phyloP scores from a whole-genome alignment of 441 rosid genomes.

The Brassica balearica region DNA sequence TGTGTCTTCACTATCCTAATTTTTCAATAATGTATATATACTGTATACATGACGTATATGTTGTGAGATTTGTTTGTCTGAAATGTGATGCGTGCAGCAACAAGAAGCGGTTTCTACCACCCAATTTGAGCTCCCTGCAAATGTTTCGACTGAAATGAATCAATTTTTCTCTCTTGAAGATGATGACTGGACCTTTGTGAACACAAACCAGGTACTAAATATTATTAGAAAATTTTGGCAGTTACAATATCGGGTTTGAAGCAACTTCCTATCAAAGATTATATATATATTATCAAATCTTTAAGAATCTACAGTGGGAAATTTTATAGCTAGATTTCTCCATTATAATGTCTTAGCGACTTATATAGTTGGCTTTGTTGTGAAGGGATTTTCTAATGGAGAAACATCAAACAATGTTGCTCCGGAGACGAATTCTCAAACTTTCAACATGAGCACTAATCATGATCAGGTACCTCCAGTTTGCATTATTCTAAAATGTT shows the following conservation, averaged over 20 bases:
- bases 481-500: constrained; percentile 1
- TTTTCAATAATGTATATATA: not conserved
- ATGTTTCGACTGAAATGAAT: constrained; percentile 19
- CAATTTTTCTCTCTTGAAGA: constrained; percentile 20
- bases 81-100: constrained; percentile 10
- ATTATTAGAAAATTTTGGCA: not conserved
- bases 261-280: not conserved
- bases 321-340: not conserved
- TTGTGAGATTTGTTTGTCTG: not conserved
- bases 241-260: not conserved
- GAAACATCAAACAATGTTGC: constrained; percentile 26
- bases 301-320: not conserved
- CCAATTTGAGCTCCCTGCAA: constrained; percentile 18
- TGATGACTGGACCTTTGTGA: constrained; percentile 14
- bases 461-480: constrained; percentile 40
- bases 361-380: constrained; percentile 6
- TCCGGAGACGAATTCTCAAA: constrained; percentile 31
- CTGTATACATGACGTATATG: not conserved
- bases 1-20: not conserved
- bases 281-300: not conserved
- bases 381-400: constrained; percentile 33
- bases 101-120: constrained; percentile 23
- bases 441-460: constrained; percentile 27
- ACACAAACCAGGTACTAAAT: constrained; percentile 36
- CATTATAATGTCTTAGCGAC: not conserved